Conservation (phyloP, 352 stramenopile genomes). For the Globisporangium spinosum region DNA sequence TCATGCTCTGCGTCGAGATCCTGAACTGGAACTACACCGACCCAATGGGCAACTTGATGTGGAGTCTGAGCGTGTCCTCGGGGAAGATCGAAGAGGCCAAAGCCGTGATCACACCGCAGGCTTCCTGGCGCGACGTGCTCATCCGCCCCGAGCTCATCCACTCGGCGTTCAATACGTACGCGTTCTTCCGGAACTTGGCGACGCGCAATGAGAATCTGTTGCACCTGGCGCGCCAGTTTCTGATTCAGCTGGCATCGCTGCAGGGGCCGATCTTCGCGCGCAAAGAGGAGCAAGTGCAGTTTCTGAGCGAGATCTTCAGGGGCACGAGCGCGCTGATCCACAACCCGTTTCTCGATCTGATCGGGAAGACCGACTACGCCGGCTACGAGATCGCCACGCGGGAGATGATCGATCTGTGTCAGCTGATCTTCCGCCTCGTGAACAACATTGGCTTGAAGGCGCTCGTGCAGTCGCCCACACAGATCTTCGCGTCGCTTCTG, state of each 20-base stretch:
- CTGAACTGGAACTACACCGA: constrained; percentile 79
- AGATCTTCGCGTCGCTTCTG: constrained; percentile 58
- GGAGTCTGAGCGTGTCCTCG: constrained; percentile 43
- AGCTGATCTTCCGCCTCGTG: constrained; percentile 71
- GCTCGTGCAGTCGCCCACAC: constrained; percentile 34
- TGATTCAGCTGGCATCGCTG: constrained; percentile 77
- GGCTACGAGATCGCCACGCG: constrained; percentile 67
- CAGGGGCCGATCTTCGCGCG: constrained; percentile 66
- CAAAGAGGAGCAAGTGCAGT: constrained; percentile 60
- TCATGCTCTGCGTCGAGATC: constrained; percentile 72
- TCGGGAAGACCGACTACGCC: constrained; percentile 55
- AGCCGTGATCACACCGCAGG: constrained; percentile 48
- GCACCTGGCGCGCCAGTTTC: constrained; percentile 75
- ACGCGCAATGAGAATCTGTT: constrained; percentile 66
- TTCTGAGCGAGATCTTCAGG: constrained; percentile 65
- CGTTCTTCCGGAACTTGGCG: constrained; percentile 66
- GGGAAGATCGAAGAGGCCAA: constrained; percentile 31
- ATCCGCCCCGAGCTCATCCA: constrained; percentile 75
- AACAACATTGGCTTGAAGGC: constrained; percentile 67
- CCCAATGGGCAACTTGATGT: constrained; percentile 58
- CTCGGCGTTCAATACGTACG: constrained; percentile 84
- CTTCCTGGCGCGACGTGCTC: constrained; percentile 66
- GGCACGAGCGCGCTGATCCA: constrained; percentile 60
- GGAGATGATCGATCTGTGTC: constrained; percentile 83
- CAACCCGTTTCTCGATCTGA: constrained; percentile 71